Percentiles rank a stretch among this genome's conserved stretches.
Conservation (phyloP, 306 rosid genomes). For the Parietaria judaica region DNA sequence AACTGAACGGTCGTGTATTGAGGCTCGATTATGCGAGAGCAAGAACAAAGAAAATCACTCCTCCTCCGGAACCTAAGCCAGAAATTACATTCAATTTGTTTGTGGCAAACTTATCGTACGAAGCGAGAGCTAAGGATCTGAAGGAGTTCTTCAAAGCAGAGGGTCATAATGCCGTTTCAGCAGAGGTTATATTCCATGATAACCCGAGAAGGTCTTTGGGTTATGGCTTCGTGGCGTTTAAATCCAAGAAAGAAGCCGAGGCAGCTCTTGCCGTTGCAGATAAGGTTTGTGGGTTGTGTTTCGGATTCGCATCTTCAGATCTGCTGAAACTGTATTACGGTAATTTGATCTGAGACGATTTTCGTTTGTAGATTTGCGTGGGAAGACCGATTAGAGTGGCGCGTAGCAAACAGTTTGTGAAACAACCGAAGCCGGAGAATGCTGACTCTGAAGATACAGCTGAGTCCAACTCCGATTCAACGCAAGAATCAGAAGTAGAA, state of each 20-base stretch:
- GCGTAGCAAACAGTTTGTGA: slow-evolving; percentile 60
- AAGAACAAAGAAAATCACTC: slow-evolving; percentile 41
- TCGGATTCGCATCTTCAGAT: neutral
- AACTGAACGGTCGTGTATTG: slow-evolving; percentile 55
- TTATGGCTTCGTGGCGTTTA: slow-evolving; percentile 87
- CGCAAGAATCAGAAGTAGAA: slow-evolving; percentile 12
- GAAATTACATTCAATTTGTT: slow-evolving; percentile 65
- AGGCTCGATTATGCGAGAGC: slow-evolving; percentile 53
- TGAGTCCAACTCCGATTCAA: slow-evolving; percentile 29
- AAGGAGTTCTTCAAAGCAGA: slow-evolving; percentile 60
- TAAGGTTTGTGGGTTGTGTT: slow-evolving; percentile 48
- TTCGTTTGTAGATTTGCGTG: slow-evolving; percentile 52
- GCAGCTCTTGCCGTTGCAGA: slow-evolving; percentile 66
- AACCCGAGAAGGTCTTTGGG: slow-evolving; percentile 74
- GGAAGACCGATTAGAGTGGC: slow-evolving; percentile 69
- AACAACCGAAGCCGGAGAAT: slow-evolving; percentile 30
- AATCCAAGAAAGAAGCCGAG: slow-evolving; percentile 68
- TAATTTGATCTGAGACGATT: slow-evolving; percentile 10
- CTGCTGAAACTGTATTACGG: slow-evolving; percentile 2
- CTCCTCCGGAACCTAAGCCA: slow-evolving; percentile 41
- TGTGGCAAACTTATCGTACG: slow-evolving; percentile 69
- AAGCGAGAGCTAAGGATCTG: slow-evolving; percentile 67
- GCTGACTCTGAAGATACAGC: slow-evolving; percentile 32
- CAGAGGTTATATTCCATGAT: slow-evolving; percentile 50
- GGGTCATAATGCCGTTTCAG: slow-evolving; percentile 46